These are phyloP conservation scores for Posidonia australis DNA, from an alignment of 106 monocot species.

Conservation along the genomic window DNA sequence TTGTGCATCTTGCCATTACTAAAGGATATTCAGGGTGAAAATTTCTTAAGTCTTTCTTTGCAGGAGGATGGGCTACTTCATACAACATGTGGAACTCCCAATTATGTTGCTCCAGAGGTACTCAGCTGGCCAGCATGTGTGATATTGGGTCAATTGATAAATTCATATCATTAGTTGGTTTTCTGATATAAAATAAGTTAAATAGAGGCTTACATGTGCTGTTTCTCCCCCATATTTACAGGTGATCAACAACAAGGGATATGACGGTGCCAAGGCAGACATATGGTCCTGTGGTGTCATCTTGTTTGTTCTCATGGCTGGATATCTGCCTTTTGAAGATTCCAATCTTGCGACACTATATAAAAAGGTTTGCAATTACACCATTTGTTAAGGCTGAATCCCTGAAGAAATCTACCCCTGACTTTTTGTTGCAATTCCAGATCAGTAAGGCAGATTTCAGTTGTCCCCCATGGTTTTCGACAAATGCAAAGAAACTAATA, in stretches of 20 bases:
- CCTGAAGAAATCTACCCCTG: not conserved
- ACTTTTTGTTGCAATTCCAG: slow-evolving; percentile 22
- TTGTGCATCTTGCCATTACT: not conserved
- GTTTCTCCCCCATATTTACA: slow-evolving; percentile 2
- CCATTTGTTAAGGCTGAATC: not conserved
- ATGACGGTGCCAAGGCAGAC: slow-evolving; percentile 91
- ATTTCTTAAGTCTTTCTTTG: slow-evolving; percentile 10
- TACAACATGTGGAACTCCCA: slow-evolving; percentile 94
- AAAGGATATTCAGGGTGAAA: not conserved
- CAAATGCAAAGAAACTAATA: slow-evolving; percentile 85
- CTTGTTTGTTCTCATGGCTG: slow-evolving; percentile 86
- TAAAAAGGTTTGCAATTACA: slow-evolving; percentile 43
- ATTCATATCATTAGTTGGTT: not conserved
- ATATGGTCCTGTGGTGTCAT: slow-evolving; percentile 94
- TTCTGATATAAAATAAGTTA: not conserved
- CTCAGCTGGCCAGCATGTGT: not conserved
- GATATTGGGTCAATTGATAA: not conserved
- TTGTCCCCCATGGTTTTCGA: slow-evolving; percentile 87
- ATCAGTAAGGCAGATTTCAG: slow-evolving; percentile 89
- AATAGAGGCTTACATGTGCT: not conserved
- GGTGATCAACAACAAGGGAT: slow-evolving; percentile 87
- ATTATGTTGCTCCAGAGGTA: slow-evolving; percentile 85
- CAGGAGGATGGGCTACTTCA: slow-evolving; percentile 88
- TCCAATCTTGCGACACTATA: slow-evolving; percentile 61
- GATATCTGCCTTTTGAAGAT: slow-evolving; percentile 86